Percentiles rank a stretch among this genome's conserved stretches.
These are phyloP conservation scores for Sparassis latifolia DNA, from an alignment of 1,284 basidiomycete species.

Conservation along the genomic window DNA sequence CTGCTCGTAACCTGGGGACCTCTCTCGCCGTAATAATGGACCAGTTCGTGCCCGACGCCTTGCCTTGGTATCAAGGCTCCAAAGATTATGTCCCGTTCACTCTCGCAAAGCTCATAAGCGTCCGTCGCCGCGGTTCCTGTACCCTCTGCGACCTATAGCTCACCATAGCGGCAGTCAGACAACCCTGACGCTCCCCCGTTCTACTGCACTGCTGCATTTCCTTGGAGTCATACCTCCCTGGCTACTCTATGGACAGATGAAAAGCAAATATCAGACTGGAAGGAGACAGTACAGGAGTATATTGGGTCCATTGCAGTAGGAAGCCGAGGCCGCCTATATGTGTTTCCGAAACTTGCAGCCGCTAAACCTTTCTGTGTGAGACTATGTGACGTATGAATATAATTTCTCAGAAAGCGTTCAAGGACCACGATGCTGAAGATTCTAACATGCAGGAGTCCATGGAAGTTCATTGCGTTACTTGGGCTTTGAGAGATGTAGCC, in stretches of 20 bases:
- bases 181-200: slow-evolving; percentile 10
- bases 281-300: slow-evolving; percentile 36
- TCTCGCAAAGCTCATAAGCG: slow-evolving; percentile 27
- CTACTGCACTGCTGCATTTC: slow-evolving; percentile 43
- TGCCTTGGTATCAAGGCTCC: slow-evolving; percentile 35
- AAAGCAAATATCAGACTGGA: slow-evolving; percentile 36
- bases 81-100: slow-evolving; percentile 30
- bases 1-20: too few relatives aligned
- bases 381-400: slow-evolving; percentile 8
- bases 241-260: slow-evolving; percentile 37
- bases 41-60: too few relatives aligned
- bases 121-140: slow-evolving; percentile 16
- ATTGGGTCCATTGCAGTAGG: slow-evolving; percentile 45
- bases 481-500: slow-evolving; percentile 44
- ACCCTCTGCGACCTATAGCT: slow-evolving; percentile 1
- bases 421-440: slow-evolving; percentile 1
- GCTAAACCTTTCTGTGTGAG: slow-evolving; percentile 10
- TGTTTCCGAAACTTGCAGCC: slow-evolving; percentile 27
- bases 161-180: slow-evolving; percentile 15
- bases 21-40: too few relatives aligned
- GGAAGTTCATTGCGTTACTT: slow-evolving; percentile 30
- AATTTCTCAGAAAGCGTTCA: background rate
- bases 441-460: background rate
- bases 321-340: slow-evolving; percentile 29
- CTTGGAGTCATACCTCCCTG: slow-evolving; percentile 46